Base-by-base conservation (phyloP, 768 basidiomycete genomes). In the Lactarius vividus region DNA sequence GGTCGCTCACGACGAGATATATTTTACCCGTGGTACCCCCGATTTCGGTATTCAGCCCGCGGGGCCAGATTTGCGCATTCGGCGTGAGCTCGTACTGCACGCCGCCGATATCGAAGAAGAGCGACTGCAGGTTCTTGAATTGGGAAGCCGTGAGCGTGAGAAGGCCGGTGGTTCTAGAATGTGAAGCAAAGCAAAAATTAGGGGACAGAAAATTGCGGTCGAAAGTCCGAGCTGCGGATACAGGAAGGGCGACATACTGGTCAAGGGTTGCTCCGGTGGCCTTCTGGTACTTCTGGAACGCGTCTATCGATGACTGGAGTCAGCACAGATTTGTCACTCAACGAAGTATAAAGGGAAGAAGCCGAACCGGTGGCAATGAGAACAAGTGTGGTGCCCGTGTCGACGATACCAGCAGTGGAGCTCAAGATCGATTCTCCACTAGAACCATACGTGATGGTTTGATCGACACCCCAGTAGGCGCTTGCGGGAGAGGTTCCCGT, bases 31-130 rank as follows among this genome's bases (percentile, higher is more conserved):
- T 68, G 31, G 76, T 73, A 55, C 89, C 89, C 63, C 86, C 86
- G 16, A 91, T 80, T 39, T 76, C 74, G 18, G 77, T 74, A 76
- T 90, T 89, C 66, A 85, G 77, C 3, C 78, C 71, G 56, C 85
- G 83, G 0, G 87, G 88, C 86, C 87, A 89, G 67, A 87, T 84
- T 79, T 91, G 88, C 4, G 85, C 87, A 70, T 88, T 86, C 18
- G 84, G 72, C 3, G 83, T 85, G 62, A 89, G 69, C 73, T 84
- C 83, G 70, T 80, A 87, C 10, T 80, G 81, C 18, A 75, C 75
- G 82, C 85, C 65, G 53, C 56, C 83, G 58, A 88, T 84, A 40
- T 73, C 71, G 74, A 88, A 85, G 77, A 79, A 79, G 33, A 88
- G 64, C 72, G 79, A 83, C 74, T 85, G 68, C 67, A 88, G 74